Evolutionary conservation across 1,284 basidiomycete species (phyloP).

Genomic region (Cryptococcus depauperatus): DNA sequence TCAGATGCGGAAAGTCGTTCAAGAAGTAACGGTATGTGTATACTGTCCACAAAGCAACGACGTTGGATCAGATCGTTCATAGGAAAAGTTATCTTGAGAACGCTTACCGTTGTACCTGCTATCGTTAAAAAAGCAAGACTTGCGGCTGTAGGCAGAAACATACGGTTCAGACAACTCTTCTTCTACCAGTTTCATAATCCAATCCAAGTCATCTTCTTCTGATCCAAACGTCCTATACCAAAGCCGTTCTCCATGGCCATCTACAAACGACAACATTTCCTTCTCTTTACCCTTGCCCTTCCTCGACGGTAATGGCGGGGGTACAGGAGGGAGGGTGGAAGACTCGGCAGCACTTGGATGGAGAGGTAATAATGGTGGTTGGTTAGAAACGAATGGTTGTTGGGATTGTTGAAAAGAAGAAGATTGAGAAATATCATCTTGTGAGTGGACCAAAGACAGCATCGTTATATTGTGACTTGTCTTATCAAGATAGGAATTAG

Average conservation of each 20-base stretch:
- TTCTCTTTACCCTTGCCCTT: not conserved
- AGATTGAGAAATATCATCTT: no score
- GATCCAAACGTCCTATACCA: conserved; percentile 26
- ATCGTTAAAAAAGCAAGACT: not conserved
- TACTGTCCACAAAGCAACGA: conserved; percentile 19
- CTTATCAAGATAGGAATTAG: no score
- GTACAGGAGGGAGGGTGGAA: not conserved
- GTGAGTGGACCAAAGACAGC: no score
- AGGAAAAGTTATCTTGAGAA: not conserved
- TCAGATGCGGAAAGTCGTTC: conserved; percentile 89
- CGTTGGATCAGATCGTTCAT: not conserved
- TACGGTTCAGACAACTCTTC: conserved; percentile 91
- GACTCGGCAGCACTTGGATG: not conserved
- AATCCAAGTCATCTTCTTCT: conserved; percentile 63
- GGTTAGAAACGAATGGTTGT: not conserved
- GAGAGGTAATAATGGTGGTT: not conserved
- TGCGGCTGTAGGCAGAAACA: conserved; percentile 46
- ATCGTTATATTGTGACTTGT: no score
- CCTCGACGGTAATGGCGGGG: not conserved
- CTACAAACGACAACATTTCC: not conserved
- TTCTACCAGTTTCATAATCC: conserved; percentile 79
- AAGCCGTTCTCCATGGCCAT: conserved; percentile 18
- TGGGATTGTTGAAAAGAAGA: no score
- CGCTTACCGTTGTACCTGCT: conserved; percentile 23
- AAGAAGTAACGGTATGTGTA: conserved; percentile 70